These are phyloP conservation scores for Yarrowia divulgata DNA, from an alignment of 805 yeast genomes.

Conservation along the genomic window DNA sequence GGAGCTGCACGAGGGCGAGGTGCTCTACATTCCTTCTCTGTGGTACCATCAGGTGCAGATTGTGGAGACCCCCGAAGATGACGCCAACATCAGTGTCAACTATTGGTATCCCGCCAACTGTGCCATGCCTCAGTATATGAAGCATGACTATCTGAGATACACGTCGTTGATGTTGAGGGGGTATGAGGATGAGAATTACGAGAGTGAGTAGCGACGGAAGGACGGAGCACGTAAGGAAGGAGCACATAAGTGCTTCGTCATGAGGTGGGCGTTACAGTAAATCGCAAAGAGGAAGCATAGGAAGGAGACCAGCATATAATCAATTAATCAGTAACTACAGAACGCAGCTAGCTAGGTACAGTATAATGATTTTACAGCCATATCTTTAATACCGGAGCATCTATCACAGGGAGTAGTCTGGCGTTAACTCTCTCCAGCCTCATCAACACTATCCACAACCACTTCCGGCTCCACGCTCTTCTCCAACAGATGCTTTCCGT, in stretches of 20 bases:
- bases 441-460: conserved; percentile 9
- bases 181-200: conserved; percentile 44
- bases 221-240: neutral
- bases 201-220: conserved; percentile 33
- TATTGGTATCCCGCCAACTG: conserved; percentile 50
- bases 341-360: too few relatives aligned
- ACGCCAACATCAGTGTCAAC: conserved; percentile 45
- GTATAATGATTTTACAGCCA: too few relatives aligned
- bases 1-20: conserved; percentile 51
- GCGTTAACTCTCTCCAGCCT: too few relatives aligned
- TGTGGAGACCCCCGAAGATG: conserved; percentile 30
- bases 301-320: neutral
- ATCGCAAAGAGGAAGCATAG: neutral
- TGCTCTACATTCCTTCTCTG: conserved; percentile 52
- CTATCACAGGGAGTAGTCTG: too few relatives aligned
- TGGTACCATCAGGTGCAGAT: conserved; percentile 54
- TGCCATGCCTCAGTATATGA: conserved; percentile 47
- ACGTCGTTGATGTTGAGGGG: conserved; percentile 43
- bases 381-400: too few relatives aligned
- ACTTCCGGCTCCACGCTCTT: conserved; percentile 48
- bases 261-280: too few relatives aligned
- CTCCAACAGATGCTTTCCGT: conserved; percentile 58
- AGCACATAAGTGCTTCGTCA: too few relatives aligned
- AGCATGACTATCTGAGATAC: conserved; percentile 48
- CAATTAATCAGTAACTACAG: neutral